Conservation (phyloP, 148 eudicot genomes). For the Vaccinium corymbosum region DNA sequence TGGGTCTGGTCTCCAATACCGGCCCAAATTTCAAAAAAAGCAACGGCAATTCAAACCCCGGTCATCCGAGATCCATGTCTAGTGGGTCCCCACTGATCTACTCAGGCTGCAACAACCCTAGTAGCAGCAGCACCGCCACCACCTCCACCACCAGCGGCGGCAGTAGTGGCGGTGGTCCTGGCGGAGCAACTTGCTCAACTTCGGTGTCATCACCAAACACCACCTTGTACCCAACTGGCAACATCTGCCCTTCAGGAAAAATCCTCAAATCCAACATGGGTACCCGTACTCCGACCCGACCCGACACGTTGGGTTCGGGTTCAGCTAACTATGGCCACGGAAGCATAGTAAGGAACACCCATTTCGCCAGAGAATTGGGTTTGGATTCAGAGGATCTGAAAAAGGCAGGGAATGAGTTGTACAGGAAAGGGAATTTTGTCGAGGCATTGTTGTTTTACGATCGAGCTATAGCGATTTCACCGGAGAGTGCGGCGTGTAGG, state of each 20-base stretch:
- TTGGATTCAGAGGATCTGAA: constrained; percentile 37
- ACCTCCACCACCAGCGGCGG: neutral
- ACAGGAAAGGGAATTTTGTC: constrained; percentile 28
- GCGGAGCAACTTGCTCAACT: constrained; percentile 6
- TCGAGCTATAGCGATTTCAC: constrained; percentile 34
- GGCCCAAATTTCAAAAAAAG: neutral
- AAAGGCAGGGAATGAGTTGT: constrained; percentile 46
- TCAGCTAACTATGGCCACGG: constrained; percentile 48
- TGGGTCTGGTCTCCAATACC: constrained; percentile 8
- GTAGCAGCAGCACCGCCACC: constrained; percentile 16
- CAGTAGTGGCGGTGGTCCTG: neutral
- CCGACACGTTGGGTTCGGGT: constrained; percentile 28
- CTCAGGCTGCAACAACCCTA: constrained; percentile 22
- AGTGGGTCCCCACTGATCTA: constrained; percentile 33
- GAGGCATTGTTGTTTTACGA: constrained; percentile 40
- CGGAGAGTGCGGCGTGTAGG: constrained; percentile 38
- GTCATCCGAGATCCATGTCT: constrained; percentile 35
- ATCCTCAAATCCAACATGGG: constrained; percentile 28
- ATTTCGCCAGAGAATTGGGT: constrained; percentile 12
- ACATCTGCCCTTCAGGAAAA: constrained; percentile 34
- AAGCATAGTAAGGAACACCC: constrained; percentile 28
- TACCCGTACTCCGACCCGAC: neutral
- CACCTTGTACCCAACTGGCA: constrained; percentile 26
- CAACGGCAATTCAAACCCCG: constrained; percentile 13
- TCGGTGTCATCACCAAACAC: constrained; percentile 23